phyloP scores from a whole-genome alignment of 2,329 filamentous ascomycete genomes.

The Colletotrichum cordylinicola region DNA sequence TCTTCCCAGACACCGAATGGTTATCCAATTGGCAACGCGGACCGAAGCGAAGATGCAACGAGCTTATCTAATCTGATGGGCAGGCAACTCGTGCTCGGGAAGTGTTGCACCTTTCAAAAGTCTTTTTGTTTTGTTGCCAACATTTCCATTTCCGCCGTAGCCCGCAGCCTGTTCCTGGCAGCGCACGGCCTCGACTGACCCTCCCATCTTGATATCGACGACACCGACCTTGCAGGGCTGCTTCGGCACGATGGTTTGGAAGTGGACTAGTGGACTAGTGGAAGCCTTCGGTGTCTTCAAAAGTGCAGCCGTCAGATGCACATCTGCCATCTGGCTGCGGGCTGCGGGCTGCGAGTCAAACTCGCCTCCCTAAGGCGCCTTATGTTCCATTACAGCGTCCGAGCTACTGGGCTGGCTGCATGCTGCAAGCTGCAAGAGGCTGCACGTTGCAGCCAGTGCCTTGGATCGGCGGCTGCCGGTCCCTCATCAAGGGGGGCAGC shows the following conservation, averaged over 20 bases:
- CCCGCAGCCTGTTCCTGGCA: neutral
- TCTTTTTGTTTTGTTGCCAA: neutral
- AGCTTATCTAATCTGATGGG: slow-evolving; percentile 12
- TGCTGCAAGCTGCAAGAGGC: neutral
- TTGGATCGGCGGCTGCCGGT: neutral
- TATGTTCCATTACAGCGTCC: neutral
- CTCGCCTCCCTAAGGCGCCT: neutral
- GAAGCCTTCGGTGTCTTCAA: neutral
- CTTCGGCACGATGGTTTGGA: neutral
- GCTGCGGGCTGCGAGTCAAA: neutral
- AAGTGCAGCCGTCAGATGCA: neutral
- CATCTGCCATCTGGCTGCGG: neutral
- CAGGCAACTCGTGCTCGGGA: neutral
- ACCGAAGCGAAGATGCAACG: neutral
- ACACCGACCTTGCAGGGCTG: neutral
- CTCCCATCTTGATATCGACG: neutral
- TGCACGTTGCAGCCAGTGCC: neutral
- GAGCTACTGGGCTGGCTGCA: neutral
- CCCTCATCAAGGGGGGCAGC: neutral
- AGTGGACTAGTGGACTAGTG: neutral
- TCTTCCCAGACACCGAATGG: neutral
- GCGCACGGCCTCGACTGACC: neutral
- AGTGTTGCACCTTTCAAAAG: neutral
- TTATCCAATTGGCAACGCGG: neutral
- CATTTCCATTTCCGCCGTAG: neutral